Percentiles rank a stretch among this genome's conserved stretches.
Evolutionary conservation across 345 rosid species (phyloP).

Genomic region (Clarkia xantiana): DNA sequence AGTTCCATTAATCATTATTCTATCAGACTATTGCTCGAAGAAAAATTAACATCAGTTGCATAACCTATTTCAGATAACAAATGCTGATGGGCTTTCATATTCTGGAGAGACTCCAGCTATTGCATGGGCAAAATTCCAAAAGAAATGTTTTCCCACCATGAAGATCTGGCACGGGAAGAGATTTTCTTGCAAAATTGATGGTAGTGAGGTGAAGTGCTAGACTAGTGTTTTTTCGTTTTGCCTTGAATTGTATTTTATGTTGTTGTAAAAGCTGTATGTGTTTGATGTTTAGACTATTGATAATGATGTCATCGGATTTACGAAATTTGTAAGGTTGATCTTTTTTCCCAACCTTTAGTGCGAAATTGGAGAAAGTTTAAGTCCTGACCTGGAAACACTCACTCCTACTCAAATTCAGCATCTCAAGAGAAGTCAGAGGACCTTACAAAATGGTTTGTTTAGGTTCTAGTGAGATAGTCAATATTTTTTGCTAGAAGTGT

Average conservation of each 20-base stretch:
- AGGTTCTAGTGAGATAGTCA: no score
- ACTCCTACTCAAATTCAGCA: no score
- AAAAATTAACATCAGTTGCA: neutral
- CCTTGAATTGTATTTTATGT: neutral
- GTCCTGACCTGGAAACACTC: no score
- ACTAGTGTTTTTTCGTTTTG: neutral
- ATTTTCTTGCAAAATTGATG: slow-evolving; percentile 58
- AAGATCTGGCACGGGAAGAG: slow-evolving; percentile 73
- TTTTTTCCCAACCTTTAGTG: no score
- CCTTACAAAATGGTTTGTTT: no score
- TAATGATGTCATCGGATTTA: no score
- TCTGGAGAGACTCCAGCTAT: slow-evolving; percentile 73
- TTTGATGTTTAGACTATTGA: neutral
- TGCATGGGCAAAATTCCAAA: slow-evolving; percentile 77
- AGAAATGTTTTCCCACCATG: slow-evolving; percentile 30
- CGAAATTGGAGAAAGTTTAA: no score
- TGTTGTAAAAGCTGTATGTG: neutral
- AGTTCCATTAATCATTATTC: neutral
- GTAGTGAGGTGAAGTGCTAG: slow-evolving; percentile 39
- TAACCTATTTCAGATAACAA: slow-evolving; percentile 40
- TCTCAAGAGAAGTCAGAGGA: no score
- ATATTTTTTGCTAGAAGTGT: no score
- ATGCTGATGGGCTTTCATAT: slow-evolving; percentile 39
- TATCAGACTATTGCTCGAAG: neutral
- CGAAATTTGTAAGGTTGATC: no score